phyloP scores from a whole-genome alignment of 345 rosid species.

The Brassica nigra region DNA sequence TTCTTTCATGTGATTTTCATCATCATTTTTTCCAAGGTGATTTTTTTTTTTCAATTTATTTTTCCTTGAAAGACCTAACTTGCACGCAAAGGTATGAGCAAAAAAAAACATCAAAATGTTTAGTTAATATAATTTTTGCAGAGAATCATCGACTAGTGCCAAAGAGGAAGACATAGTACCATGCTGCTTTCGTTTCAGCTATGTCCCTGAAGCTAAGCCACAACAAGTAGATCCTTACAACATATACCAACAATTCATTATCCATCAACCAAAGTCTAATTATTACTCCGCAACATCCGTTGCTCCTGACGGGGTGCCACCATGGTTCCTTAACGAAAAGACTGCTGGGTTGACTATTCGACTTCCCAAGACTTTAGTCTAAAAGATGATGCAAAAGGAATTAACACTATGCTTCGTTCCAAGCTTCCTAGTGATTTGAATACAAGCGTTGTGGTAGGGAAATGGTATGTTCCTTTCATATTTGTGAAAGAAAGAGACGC shows the following conservation, averaged over 20 bases:
- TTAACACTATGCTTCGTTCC: slow-evolving; percentile 29
- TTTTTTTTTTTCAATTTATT: background rate
- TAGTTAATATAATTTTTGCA: slow-evolving; percentile 25
- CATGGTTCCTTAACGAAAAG: background rate
- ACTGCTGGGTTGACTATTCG: background rate
- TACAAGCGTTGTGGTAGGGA: slow-evolving; percentile 50
- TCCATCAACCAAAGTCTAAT: slow-evolving; percentile 1
- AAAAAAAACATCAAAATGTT: background rate
- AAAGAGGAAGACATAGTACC: slow-evolving; percentile 36
- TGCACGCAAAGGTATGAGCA: background rate
- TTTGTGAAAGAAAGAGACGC: slow-evolving; percentile 49
- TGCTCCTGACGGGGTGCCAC: slow-evolving; percentile 42
- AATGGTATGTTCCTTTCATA: slow-evolving; percentile 74
- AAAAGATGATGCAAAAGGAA: background rate
- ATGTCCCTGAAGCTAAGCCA: slow-evolving; percentile 43
- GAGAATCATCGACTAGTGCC: slow-evolving; percentile 47
- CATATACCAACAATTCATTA: slow-evolving; percentile 22
- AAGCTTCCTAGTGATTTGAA: slow-evolving; percentile 44
- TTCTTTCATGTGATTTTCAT: background rate
- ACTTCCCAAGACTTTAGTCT: background rate
- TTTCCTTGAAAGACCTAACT: background rate
- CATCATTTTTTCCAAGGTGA: background rate
- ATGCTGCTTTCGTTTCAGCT: slow-evolving; percentile 13
- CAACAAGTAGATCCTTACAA: slow-evolving; percentile 42
- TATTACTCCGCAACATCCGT: slow-evolving; percentile 51